Base-by-base conservation (phyloP, 768 basidiomycete genomes). In the Kwoniella mangroviensis region DNA sequence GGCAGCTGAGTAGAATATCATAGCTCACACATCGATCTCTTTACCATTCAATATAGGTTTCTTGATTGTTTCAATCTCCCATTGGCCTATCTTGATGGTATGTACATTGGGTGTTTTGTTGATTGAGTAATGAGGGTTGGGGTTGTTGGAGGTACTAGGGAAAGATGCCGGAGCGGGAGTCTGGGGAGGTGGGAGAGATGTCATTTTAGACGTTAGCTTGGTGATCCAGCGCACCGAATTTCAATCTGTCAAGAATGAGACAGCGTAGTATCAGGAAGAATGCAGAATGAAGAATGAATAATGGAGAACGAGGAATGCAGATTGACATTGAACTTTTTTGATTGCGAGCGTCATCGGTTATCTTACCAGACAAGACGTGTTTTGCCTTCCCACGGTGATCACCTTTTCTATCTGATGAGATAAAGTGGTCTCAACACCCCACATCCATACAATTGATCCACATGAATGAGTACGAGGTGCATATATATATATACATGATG, bases 21-120 rank as follows among this genome's bases (percentile, higher is more conserved):
- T 22, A 1, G n/a, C n/a, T 66, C 65, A 84, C 83, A 73, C 72
- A 49, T 95, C 91, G 71, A 88, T 89, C 75, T 93, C 89, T 55
- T 84, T 81, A 1, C 93, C 90, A 78, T 90, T 84, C 52, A 83
- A 65, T 28, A 84, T 84, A 1, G 83, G 82, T 59, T 78, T 68
- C 69, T 84, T 84, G 26, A 73, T 73, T 0, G 78, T 74, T 45
- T 70, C 69, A 43, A 84, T 81, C 15, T 72, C 72, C 84, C 84
- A 84, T n/a, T 67, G 60, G 4, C 71, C 76, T 40, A 84, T 80
- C 90, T 64, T 51, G 19, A 82, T 72, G 2, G 61, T 66, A 43
- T 62, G 60, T n/a, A 54, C 41, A 49, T 68, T 66, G 9, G 55
- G 65, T 5, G 55, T 56, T 51, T 66, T 55, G 40, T 59, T 66